Evolutionary conservation across 1,284 basidiomycete genomes (phyloP), one percentile per base, ranked within the genome.

Genomic region (Cerioporus squamosus): DNA sequence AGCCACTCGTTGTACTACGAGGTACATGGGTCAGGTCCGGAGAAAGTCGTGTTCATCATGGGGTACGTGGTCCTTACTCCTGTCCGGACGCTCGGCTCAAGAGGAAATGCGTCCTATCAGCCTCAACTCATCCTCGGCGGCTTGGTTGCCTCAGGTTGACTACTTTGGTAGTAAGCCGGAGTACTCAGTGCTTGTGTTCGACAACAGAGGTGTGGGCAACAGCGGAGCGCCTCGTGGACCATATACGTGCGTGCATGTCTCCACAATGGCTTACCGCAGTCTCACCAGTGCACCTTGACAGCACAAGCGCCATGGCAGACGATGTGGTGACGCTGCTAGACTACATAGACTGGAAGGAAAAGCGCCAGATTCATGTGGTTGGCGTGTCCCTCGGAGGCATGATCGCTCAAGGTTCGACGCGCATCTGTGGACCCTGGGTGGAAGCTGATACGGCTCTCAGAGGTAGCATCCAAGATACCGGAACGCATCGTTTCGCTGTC

Each of bases 121-220:
- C 9, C 64, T 92, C 60, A 90, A 88, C 70, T 79, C 80, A 60
- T 84, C 77, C 53, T 84, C 80, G 5, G 90, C 88, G 64, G 79
- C 79, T 1, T 92, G 89, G 90, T 68, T 72, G 2, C 69, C 75
- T 2, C 89, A 90, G 66, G 83, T 90, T 3, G 70, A 79, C 9
- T 74, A 88, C 65, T 90, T 91, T 62, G 78, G 75, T 14, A 71
- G 75, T 22, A 67, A 73, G 14, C 75, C 78, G 9, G 73, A 80
- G 44, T 83, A 88, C 60, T 85, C 86, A 0, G 77, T 86, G 7
- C 78, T 96, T 2, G 91, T 94, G 0, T 91, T 95, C 65, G 94
- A 97, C 72, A 95, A 97, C 69, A 82, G 93, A 38, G 94, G 94
- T 1, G 93, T 93, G 2, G 92, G 94, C 5, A 85, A 93, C 69